phyloP scores from a whole-genome alignment of 1,139 yeast species.

The Taphrina betulina region DNA sequence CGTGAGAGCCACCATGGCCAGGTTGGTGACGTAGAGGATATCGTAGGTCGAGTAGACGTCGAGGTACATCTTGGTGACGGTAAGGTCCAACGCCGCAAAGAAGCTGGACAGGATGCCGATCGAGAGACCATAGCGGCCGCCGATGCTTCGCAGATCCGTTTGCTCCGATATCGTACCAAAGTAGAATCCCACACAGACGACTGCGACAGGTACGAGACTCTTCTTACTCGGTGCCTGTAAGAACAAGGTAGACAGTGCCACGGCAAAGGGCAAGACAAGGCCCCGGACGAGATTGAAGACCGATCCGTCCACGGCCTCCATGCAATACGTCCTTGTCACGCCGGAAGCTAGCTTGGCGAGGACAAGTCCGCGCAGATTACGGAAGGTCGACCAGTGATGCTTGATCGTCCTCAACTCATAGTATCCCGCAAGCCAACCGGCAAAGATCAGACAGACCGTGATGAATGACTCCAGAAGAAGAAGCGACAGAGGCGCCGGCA shows the following conservation, averaged over 20 bases:
- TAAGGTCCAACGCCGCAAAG: constrained; percentile 33
- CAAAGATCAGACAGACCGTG: constrained; percentile 21
- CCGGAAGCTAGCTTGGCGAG: constrained; percentile 17
- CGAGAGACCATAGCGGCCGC: constrained; percentile 23
- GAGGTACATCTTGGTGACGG: constrained; percentile 29
- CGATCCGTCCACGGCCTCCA: constrained; percentile 34
- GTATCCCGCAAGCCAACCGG: constrained; percentile 12
- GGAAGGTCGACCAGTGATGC: constrained; percentile 18
- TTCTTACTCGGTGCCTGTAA: constrained; percentile 27
- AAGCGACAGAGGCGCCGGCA: constrained; percentile 27
- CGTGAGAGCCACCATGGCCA: constrained; percentile 16
- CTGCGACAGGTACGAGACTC: constrained; percentile 21
- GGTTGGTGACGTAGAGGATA: constrained; percentile 25
- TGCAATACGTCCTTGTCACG: constrained; percentile 32
- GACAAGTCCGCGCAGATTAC: constrained; percentile 10
- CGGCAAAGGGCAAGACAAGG: constrained; percentile 34
- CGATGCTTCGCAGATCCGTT: constrained; percentile 10
- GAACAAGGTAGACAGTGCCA: constrained; percentile 28
- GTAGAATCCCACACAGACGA: constrained; percentile 33
- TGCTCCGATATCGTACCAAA: constrained; percentile 32
- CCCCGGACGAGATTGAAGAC: constrained; percentile 35
- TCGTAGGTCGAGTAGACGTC: constrained; percentile 11
- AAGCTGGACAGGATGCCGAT: constrained; percentile 34
- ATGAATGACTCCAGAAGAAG: constrained; percentile 25
- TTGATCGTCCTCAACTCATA: constrained; percentile 10